A percentile compares a stretch with the other conserved stretches of the same genome.
These are phyloP conservation scores for Ogataea pilisensis DNA, from an alignment of 805 yeast genomes.

Conservation along the genomic window DNA sequence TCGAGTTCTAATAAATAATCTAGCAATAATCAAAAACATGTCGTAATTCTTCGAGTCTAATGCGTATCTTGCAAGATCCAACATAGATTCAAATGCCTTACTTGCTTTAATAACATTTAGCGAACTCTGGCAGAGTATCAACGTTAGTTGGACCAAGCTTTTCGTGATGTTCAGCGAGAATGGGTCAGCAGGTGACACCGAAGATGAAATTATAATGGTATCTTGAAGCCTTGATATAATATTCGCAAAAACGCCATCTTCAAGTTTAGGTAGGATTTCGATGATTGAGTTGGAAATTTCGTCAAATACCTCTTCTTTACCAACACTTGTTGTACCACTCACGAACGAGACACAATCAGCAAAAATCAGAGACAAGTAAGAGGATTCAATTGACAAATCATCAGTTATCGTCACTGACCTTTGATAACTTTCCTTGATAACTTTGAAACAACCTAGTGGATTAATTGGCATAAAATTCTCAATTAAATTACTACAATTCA, in stretches of 20 bases:
- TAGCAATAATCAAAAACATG: constrained; percentile 43
- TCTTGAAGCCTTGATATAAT: constrained; percentile 4
- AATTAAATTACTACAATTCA: constrained; percentile 41
- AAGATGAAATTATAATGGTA: constrained; percentile 1
- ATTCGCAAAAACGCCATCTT: constrained; percentile 4
- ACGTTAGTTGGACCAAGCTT: constrained; percentile 10
- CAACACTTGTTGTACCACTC: background rate
- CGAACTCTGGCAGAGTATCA: constrained; percentile 14
- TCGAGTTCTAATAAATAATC: constrained; percentile 53
- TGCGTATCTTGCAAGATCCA: constrained; percentile 9
- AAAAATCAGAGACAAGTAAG: constrained; percentile 18
- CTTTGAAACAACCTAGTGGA: constrained; percentile 19
- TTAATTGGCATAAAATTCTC: constrained; percentile 36
- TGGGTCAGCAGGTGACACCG: background rate
- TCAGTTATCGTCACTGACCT: constrained; percentile 15
- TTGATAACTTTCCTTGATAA: constrained; percentile 18
- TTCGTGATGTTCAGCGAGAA: constrained; percentile 5
- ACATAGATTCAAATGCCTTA: constrained; percentile 7
- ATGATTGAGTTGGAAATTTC: background rate
- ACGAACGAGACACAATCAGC: constrained; percentile 8
- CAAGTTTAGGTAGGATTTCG: constrained; percentile 3
- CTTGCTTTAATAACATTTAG: constrained; percentile 9
- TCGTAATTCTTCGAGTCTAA: constrained; percentile 10
- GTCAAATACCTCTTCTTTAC: background rate
- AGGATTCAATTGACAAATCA: constrained; percentile 9